Evolutionary conservation across 352 stramenopile genomes (phyloP).

Genomic region (Phytophthora megakarya): DNA sequence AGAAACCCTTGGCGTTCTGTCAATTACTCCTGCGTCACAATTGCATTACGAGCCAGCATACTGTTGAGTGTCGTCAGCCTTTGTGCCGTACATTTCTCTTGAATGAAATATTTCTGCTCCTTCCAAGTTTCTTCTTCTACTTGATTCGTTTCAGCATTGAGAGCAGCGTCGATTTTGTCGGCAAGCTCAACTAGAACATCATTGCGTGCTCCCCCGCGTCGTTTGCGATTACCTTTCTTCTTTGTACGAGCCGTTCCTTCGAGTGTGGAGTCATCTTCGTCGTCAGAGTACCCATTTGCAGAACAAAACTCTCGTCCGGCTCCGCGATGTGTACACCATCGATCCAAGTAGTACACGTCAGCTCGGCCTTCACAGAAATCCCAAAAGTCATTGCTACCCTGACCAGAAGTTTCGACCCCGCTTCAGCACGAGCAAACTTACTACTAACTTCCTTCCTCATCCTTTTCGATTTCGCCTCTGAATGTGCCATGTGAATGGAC

Average conservation of each 20-base stretch:
- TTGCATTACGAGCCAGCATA: no score
- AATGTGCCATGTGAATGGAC: neutral
- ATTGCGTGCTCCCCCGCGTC: no score
- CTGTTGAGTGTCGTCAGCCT: no score
- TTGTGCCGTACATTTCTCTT: neutral
- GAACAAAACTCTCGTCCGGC: neutral
- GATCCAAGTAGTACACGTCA: conserved; percentile 10
- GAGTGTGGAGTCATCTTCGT: no score
- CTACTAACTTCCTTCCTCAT: conserved; percentile 11
- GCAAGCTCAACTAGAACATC: no score
- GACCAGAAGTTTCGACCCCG: conserved; percentile 4
- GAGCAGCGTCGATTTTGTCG: no score
- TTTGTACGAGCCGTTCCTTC: no score
- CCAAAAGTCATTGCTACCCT: conserved; percentile 6
- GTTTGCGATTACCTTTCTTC: no score
- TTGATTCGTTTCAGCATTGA: no score
- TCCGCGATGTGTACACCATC: conserved; percentile 6
- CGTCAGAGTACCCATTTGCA: no score
- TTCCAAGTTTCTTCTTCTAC: neutral
- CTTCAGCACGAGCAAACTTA: conserved; percentile 9
- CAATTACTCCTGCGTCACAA: no score
- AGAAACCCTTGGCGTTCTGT: no score
- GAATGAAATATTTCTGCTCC: neutral
- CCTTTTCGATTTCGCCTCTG: neutral
- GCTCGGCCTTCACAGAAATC: conserved; percentile 1